Base-by-base conservation (phyloP, 768 basidiomycete genomes). In the Lyophyllum semitale region DNA sequence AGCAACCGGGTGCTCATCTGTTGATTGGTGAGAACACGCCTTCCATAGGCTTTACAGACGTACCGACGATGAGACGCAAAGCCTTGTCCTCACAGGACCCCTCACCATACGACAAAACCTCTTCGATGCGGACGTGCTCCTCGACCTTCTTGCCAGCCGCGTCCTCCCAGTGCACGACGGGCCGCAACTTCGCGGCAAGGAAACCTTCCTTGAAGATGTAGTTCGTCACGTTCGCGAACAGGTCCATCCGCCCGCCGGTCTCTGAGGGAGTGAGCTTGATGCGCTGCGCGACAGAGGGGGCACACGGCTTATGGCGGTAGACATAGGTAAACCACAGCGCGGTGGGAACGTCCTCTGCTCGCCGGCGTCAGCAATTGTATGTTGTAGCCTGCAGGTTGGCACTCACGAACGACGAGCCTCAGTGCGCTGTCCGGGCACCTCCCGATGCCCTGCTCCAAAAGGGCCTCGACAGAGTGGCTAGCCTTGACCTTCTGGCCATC, bases 191-290 rank as follows among this genome's bases (percentile, higher is more conserved):
- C n/a, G 66, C 57, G 7, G 71, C 62, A 15, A 73, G 62, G 63
- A 71, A 82, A 1, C 74, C 73, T 32, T 69, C 68, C 22, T 45
- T 57, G 65, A 81, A 82, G 59, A 80, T 68, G 53, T 80, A 55
- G 69, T 81, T 81, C 48, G 77, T 79, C 51, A 81, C 59, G 52
- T 80, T 73, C n/a, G 77, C 77, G 20, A 80, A 55, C 23, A 68
- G 65, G 56, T 76, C 77, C 48, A 75, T 65, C 60, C 66, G 73
- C 30, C 53, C 55, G 2, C 33, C 43, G 17, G 57, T 58, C 35
- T 70, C 58, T 15, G 58, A 33, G 37, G 57, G 55, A 35, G 73
- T 69, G 35, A 80, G 68, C 64, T 73, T 76, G 57, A 79, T 58
- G 29, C 77, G 77, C 59, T 81, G 80, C n/a, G 70, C 67, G 32